phyloP scores from a whole-genome alignment of 2,329 filamentous ascomycete genomes.

The Talaromyces sp. region DNA sequence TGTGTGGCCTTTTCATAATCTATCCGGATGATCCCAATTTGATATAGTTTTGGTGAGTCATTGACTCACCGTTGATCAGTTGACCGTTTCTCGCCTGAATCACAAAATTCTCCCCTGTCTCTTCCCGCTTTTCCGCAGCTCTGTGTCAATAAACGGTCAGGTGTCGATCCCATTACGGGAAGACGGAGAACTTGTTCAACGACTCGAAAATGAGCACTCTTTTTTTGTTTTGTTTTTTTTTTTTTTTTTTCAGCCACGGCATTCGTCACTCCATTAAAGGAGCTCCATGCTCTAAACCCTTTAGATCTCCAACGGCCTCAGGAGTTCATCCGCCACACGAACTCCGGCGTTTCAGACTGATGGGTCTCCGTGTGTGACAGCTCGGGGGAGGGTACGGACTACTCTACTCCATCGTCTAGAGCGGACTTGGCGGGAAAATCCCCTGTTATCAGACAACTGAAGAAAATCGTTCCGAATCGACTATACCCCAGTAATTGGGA shows the following conservation, averaged over 20 bases:
- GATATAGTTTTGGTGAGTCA: neutral
- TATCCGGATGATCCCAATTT: neutral
- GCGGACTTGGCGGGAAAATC: neutral
- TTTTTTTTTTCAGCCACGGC: neutral
- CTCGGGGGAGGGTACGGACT: neutral
- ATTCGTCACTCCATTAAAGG: neutral
- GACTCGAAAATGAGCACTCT: neutral
- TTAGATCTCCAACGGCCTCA: neutral
- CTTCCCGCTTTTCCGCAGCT: neutral
- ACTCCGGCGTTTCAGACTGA: neutral
- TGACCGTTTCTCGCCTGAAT: neutral
- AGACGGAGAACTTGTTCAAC: neutral
- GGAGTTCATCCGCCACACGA: neutral
- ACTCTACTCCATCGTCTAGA: neutral
- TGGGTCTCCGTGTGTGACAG: neutral
- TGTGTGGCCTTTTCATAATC: too few relatives aligned
- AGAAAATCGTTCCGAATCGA: neutral
- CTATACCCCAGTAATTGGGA: neutral
- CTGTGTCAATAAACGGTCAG: neutral
- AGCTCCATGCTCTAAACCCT: neutral
- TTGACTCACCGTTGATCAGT: neutral
- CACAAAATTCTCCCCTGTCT: neutral
- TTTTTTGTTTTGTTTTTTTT: neutral
- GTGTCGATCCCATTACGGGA: neutral
- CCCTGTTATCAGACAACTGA: neutral